Conservation (phyloP, 148 eudicot species). For the Chenopodium quinoa region DNA sequence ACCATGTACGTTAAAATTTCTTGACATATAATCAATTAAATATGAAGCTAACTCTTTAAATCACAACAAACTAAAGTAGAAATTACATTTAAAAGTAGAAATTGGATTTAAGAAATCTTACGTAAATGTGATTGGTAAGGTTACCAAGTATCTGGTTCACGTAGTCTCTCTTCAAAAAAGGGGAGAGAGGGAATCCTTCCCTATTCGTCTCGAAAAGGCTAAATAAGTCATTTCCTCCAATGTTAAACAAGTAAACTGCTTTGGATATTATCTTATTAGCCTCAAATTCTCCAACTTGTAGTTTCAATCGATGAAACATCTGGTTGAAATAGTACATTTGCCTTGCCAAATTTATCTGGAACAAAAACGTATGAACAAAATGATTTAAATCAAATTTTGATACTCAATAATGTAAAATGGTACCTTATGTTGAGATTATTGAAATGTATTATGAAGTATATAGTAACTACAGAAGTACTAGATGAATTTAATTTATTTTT, state of each 20-base stretch:
- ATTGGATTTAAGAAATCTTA: background rate
- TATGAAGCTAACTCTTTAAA: too few relatives aligned
- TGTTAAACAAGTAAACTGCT: constrained; percentile 37
- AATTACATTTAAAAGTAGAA: background rate
- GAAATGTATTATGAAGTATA: too few relatives aligned
- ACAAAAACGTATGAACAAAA: background rate
- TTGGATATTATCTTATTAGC: constrained; percentile 26
- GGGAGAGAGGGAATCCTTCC: constrained; percentile 11
- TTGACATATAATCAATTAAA: too few relatives aligned
- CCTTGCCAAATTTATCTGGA: constrained; percentile 22
- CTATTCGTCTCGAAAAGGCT: constrained; percentile 19
- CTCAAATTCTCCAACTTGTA: constrained; percentile 25
- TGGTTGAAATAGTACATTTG: constrained; percentile 34
- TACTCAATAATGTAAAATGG: too few relatives aligned
- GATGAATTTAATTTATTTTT: too few relatives aligned
- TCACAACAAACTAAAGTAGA: background rate
- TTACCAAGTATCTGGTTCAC: constrained; percentile 38
- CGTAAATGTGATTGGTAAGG: constrained; percentile 33
- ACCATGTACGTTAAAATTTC: too few relatives aligned
- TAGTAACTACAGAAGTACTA: too few relatives aligned
- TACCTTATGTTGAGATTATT: background rate
- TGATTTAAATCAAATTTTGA: too few relatives aligned
- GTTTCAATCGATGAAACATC: constrained; percentile 29
- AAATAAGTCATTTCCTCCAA: constrained; percentile 40
- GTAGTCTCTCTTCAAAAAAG: constrained; percentile 10